These are phyloP conservation scores for Meira miltonrushii DNA, from an alignment of 1,284 basidiomycete species.

Conservation along the genomic window DNA sequence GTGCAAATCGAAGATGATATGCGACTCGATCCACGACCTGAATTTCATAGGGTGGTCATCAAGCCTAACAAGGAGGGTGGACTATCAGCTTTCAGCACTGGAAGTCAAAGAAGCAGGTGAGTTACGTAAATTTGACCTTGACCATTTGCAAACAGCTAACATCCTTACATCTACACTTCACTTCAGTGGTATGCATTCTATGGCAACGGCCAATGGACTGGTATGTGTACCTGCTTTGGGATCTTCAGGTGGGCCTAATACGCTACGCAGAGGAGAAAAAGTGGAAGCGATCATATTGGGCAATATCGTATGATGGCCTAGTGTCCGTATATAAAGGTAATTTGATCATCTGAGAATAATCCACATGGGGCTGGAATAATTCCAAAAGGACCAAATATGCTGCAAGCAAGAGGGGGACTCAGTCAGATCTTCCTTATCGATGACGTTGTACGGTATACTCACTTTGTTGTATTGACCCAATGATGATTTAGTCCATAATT, in stretches of 20 bases:
- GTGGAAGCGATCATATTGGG: conserved; percentile 6
- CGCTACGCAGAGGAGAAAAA: background rate
- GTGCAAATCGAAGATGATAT: conserved; percentile 65
- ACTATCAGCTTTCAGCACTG: conserved; percentile 62
- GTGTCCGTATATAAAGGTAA: background rate
- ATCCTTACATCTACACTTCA: background rate
- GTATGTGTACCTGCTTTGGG: conserved; percentile 28
- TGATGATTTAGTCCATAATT: too few relatives aligned
- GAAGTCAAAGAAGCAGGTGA: conserved; percentile 32
- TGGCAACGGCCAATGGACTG: conserved; percentile 42
- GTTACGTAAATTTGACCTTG: conserved; percentile 3
- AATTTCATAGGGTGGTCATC: conserved; percentile 73
- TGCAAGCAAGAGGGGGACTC: too few relatives aligned
- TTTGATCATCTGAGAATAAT: too few relatives aligned
- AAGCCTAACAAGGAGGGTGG: conserved; percentile 54
- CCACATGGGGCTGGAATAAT: too few relatives aligned
- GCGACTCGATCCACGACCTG: conserved; percentile 67
- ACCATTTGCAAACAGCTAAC: background rate
- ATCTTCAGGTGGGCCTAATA: background rate
- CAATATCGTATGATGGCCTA: background rate
- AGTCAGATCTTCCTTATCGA: too few relatives aligned
- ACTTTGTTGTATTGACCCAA: too few relatives aligned
- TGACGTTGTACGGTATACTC: too few relatives aligned
- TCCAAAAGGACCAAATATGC: too few relatives aligned
- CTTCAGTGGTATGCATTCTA: conserved; percentile 44